Evolutionary conservation across 495 filamentous ascomycete species (phyloP), one percentile per base, ranked within the genome.

Genomic region (Xylaria cubensis): DNA sequence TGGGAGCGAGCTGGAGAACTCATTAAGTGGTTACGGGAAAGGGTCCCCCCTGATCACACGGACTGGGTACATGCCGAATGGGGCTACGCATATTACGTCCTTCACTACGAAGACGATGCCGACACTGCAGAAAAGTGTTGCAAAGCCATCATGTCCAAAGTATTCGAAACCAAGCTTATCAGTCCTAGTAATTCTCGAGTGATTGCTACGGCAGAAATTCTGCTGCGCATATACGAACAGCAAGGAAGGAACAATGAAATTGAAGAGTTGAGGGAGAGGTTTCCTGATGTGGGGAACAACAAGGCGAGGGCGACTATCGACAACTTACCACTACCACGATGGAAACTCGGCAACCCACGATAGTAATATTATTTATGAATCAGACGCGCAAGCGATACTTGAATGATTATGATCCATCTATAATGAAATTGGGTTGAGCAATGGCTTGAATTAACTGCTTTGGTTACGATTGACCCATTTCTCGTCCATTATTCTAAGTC

Each of bases 1-100:
- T 81, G 75, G 76, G 70, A 69, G 10, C 62, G 74, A 32, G 79
- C 72, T 13, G 69, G 66, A 24, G 62, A 65, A 0, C 72, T 70
- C 10, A 69, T 80, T 17, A 64, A 67, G 13, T 63, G 72, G 42
- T 32, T 79, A 29, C 65, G 65, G 15, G 10, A 56, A 44, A 68
- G 26, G n/a, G 50, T 68, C 48, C 50, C 65, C 34, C 65, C 65
- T 26, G 65, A 68, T 29, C 65, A 68, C 36, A 3, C 50, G 0
- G 65, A 68, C 19, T 68, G 65, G 65, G 51, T 68, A 17, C 32
- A 68, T 12, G 65, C 65, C 1, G 65, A 68, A 68, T 68, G 65
- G 65, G 65, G 65, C 7, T 68, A 68, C 24, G 65, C 65, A n/a
- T 68, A 56, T 36, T 68, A 56, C n/a, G 65, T 68, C 19, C 65